Evolutionary conservation across 2,329 filamentous ascomycete species (phyloP).

Genomic region (Colletotrichum lindemuthianum): DNA sequence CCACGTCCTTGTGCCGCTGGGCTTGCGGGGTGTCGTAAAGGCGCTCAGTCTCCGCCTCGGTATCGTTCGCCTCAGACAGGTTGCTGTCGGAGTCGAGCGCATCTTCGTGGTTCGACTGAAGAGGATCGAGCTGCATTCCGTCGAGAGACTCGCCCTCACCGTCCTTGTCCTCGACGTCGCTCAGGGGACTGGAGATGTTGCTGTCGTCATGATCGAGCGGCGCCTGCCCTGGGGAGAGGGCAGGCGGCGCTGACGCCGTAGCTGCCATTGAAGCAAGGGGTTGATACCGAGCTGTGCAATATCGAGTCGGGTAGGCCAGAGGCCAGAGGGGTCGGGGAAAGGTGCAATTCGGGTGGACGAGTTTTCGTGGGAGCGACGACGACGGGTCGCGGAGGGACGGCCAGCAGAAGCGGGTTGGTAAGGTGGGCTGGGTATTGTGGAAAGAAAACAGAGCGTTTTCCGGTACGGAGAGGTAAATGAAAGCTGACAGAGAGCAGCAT

Average conservation of each 20-base stretch:
- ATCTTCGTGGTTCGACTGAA: constrained; percentile 35
- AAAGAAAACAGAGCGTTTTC: constrained; percentile 18
- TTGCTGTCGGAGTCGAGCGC: constrained; percentile 61
- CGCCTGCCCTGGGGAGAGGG: constrained; percentile 58
- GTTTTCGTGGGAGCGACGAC: constrained; percentile 33
- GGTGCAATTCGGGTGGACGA: constrained; percentile 30
- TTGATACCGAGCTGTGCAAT: constrained; percentile 11
- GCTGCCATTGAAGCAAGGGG: constrained; percentile 57
- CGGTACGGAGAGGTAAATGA: constrained; percentile 15
- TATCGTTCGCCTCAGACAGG: constrained; percentile 70
- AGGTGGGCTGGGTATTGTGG: constrained; percentile 30
- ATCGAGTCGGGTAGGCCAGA: constrained; percentile 17
- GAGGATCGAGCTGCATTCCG: constrained; percentile 58
- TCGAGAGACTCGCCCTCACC: constrained; percentile 75
- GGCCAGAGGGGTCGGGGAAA: constrained; percentile 15
- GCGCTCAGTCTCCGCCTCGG: constrained; percentile 94
- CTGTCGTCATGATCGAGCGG: constrained; percentile 69
- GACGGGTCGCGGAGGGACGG: constrained; percentile 32
- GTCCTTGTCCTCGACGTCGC: constrained; percentile 87
- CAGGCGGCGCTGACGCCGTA: constrained; percentile 60
- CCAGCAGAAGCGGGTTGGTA: constrained; percentile 32
- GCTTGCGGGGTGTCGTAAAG: constrained; percentile 87
- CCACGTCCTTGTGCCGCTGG: constrained; percentile 69
- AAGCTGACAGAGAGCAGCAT: constrained; percentile 27
- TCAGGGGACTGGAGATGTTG: constrained; percentile 88